Percentiles rank a stretch among this genome's conserved stretches.
phyloP scores from a whole-genome alignment of 169 alveolate genomes.

The Haemoproteus tartakovskyi region DNA sequence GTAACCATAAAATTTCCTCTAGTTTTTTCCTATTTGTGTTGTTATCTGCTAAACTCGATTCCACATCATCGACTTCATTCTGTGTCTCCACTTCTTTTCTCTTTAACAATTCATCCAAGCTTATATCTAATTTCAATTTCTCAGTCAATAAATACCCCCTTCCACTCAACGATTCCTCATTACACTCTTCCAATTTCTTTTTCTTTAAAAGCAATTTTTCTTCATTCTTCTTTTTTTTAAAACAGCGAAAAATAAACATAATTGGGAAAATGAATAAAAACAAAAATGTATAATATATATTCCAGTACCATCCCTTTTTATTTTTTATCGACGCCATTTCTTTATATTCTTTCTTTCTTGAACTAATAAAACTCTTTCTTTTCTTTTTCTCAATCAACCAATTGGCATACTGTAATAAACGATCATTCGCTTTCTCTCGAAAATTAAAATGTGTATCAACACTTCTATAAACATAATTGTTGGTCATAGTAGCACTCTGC shows the following conservation, averaged over 20 bases:
- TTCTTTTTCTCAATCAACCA: slow-evolving; percentile 25
- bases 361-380: not conserved
- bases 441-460: slow-evolving; percentile 26
- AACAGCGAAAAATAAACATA: slow-evolving; percentile 27
- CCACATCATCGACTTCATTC: no score
- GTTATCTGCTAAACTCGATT: no score
- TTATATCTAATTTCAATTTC: no score
- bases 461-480: no score
- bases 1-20: no score
- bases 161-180: slow-evolving; percentile 11
- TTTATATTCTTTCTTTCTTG: slow-evolving; percentile 15
- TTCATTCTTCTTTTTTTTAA: slow-evolving; percentile 21
- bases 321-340: slow-evolving; percentile 11
- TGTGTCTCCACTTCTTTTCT: no score
- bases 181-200: slow-evolving; percentile 14
- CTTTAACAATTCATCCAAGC: no score
- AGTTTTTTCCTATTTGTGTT: no score
- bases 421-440: not conserved
- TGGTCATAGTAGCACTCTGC: slow-evolving; percentile 13
- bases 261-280: slow-evolving; percentile 32
- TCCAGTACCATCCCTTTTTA: slow-evolving; percentile 57
- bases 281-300: slow-evolving; percentile 24
- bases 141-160: no score
- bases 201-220: slow-evolving; percentile 17
- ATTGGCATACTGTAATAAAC: slow-evolving; percentile 2